These are phyloP conservation scores for Aspergillus sp. DNA, from an alignment of 2,329 filamentous ascomycete genomes.

Conservation along the genomic window DNA sequence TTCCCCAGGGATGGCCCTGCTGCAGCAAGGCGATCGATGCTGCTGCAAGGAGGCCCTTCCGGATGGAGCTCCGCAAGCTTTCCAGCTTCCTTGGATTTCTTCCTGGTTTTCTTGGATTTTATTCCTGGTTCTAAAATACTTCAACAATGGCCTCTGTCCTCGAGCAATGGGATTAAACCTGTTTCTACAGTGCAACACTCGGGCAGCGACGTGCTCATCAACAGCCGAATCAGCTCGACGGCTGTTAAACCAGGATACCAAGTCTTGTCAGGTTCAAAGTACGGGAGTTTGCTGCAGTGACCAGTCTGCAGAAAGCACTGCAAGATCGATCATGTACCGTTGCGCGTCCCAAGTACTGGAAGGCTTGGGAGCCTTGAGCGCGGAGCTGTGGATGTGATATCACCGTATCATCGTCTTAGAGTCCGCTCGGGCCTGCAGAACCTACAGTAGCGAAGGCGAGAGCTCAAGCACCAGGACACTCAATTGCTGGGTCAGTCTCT, in stretches of 20 bases:
- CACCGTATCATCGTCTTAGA: not conserved
- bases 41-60: conserved; percentile 3
- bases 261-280: not conserved
- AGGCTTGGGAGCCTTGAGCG: not conserved
- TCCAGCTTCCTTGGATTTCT: not conserved
- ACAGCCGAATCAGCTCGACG: not conserved
- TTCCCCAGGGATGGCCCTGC: conserved; percentile 41
- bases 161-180: not conserved
- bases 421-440: not conserved
- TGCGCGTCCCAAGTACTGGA: not conserved
- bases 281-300: not conserved
- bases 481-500: not conserved
- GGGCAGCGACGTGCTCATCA: not conserved
- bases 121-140: not conserved
- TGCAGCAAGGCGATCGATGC: conserved; percentile 33
- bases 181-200: not conserved
- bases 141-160: not conserved
- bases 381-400: not conserved
- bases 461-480: not conserved
- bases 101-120: not conserved
- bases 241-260: not conserved
- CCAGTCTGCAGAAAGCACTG: not conserved
- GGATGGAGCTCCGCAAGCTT: conserved; percentile 22
- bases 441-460: not conserved
- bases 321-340: not conserved